Evolutionary conservation across 2,329 filamentous ascomycete genomes (phyloP), one percentile per base, ranked within the genome.

Genomic region (Coniella vitis): DNA sequence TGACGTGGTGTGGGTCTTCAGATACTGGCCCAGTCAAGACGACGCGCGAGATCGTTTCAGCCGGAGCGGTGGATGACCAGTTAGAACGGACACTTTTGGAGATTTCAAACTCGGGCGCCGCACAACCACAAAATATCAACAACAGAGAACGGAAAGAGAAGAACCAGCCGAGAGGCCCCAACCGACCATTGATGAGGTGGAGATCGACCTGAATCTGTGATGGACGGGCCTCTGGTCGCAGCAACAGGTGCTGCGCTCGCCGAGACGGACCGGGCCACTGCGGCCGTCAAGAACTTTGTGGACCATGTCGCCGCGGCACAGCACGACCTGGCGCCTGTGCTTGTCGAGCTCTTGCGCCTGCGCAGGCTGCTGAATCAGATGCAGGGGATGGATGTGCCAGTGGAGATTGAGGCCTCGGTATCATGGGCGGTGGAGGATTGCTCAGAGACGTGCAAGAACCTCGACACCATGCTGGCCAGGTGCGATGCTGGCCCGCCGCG

Each of bases 231-330:
- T 16, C 34, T 53, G 19, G n/a, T 36, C 25, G 51, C 51, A 25
- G 48, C 45, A 45, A 54, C 42, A 32, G 36, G 41, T 22, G 49
- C 52, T 38, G 49, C 52, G 37, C 52, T 52, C 42, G 45, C 34
- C 10, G 41, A 31, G 16, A 46, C 42, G 25, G 46, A 38, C 35
- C 45, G 32, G 45, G 42, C 49, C 20, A 38, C 22, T 25, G 29
- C 48, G 32, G n/a, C 37, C 31, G 42, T 39, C 36, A 47, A 34
- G 25, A 41, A 21, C 25, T 54, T 54, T 31, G 19, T 49, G 13
- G 21, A 29, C 19, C 49, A 52, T 32, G 52, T 54, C n/a, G 45
- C 52, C 7, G 34, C 45, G 12, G 49, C 52, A 14, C 49, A 43
- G 17, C 8, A 34, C n/a, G 49, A 52, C 17, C 45, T 54, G 10